phyloP scores from a whole-genome alignment of 192 early-diverging fungal species.

The Linnemannia zychae region DNA sequence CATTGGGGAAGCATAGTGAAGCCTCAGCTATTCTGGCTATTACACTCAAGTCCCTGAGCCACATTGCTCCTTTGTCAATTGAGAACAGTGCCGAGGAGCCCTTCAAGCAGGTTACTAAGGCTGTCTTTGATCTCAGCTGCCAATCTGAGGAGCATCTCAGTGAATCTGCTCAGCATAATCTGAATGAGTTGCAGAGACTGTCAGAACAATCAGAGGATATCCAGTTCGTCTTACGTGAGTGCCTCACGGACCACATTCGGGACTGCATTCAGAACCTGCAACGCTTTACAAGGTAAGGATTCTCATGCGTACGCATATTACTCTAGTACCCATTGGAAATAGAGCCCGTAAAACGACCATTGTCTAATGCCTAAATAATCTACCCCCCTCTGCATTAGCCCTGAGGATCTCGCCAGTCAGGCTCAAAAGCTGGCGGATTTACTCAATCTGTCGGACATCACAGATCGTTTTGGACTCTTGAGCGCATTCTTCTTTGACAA shows the following conservation, averaged over 20 bases:
- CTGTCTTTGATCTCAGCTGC: slow-evolving; percentile 40
- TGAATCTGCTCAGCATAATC: slow-evolving; percentile 14
- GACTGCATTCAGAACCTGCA: slow-evolving; percentile 52
- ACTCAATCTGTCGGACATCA: slow-evolving; percentile 26
- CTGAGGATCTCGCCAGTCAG: slow-evolving; percentile 60
- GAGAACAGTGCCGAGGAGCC: slow-evolving; percentile 16
- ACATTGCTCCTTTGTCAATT: slow-evolving; percentile 27
- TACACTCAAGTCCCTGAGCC: slow-evolving; percentile 1
- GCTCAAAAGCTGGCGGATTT: slow-evolving; percentile 51
- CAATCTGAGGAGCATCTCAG: slow-evolving; percentile 28
- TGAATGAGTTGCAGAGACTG: slow-evolving; percentile 29
- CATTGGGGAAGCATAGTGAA: slow-evolving; percentile 9
- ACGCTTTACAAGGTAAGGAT: slow-evolving; percentile 53
- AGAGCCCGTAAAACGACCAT: not conserved
- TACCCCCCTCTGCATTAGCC: slow-evolving; percentile 43
- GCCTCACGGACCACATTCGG: slow-evolving; percentile 43
- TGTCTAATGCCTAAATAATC: not conserved
- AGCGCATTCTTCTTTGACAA: slow-evolving; percentile 48
- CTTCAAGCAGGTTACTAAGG: slow-evolving; percentile 25
- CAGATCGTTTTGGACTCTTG: slow-evolving; percentile 33
- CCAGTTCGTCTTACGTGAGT: slow-evolving; percentile 30
- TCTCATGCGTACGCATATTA: not conserved
- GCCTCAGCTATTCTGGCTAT: slow-evolving; percentile 26
- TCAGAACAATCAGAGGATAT: slow-evolving; percentile 38
- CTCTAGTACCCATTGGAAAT: not conserved